Evolutionary conservation across 2,329 filamentous ascomycete species (phyloP).

Genomic region (Didymella exigua): DNA sequence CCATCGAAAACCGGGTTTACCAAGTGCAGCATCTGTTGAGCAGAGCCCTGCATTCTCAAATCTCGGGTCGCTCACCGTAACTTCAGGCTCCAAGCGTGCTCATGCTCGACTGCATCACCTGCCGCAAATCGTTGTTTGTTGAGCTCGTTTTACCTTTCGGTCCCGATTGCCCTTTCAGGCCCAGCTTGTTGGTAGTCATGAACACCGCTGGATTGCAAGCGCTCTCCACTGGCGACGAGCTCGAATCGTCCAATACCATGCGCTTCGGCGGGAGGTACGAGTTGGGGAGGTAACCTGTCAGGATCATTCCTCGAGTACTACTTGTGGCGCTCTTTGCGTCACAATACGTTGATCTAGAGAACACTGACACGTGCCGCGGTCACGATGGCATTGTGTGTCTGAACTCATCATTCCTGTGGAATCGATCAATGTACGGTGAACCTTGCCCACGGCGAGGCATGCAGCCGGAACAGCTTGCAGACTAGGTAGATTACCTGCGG

Average conservation of each 20-base stretch:
- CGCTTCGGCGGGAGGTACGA: conserved; percentile 5
- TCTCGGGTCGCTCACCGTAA: conserved; percentile 14
- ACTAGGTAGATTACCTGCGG: conserved; percentile 20
- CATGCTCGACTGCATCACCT: conserved; percentile 7
- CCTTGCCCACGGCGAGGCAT: conserved; percentile 18
- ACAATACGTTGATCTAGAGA: conserved; percentile 8
- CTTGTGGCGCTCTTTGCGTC: conserved; percentile 18
- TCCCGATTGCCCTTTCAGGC: neutral
- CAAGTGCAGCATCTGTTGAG: conserved; percentile 19
- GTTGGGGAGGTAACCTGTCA: conserved; percentile 14
- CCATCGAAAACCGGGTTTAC: conserved; percentile 13
- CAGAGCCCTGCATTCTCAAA: conserved; percentile 14
- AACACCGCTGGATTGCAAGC: conserved; percentile 5
- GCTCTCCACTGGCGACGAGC: conserved; percentile 3
- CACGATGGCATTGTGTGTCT: conserved; percentile 15
- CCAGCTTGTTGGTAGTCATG: neutral
- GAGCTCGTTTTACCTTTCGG: neutral
- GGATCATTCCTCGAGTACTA: conserved; percentile 10
- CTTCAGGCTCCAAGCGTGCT: conserved; percentile 8
- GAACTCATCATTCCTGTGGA: conserved; percentile 13
- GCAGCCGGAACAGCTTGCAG: conserved; percentile 22
- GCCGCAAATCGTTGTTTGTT: conserved; percentile 3
- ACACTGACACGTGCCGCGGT: conserved; percentile 9
- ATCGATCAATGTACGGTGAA: conserved; percentile 20
- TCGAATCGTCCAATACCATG: conserved; percentile 3